phyloP scores from a whole-genome alignment of 1,284 basidiomycete genomes.

The Apiotrichum domesticum region DNA sequence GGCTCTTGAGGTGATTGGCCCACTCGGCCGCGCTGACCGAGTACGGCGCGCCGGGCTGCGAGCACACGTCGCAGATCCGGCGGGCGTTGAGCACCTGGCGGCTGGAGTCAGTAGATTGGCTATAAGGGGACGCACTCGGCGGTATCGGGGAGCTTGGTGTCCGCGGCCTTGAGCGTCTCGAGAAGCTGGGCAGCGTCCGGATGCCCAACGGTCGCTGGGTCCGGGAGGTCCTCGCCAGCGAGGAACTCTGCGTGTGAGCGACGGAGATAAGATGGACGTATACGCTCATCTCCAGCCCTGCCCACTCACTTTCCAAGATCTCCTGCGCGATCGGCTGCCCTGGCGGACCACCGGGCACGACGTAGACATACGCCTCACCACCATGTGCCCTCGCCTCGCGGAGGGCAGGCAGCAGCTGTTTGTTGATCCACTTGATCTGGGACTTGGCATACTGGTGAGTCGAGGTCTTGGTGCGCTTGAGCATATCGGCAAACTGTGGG shows the following conservation, averaged over 20 bases:
- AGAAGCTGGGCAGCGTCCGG: slow-evolving; percentile 54
- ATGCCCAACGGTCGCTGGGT: slow-evolving; percentile 57
- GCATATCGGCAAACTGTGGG: slow-evolving; percentile 53
- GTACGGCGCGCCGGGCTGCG: slow-evolving; percentile 59
- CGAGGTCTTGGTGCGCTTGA: slow-evolving; percentile 74
- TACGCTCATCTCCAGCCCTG: not conserved
- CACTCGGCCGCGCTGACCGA: slow-evolving; percentile 67
- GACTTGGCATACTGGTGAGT: slow-evolving; percentile 88
- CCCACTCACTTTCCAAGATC: slow-evolving; percentile 52
- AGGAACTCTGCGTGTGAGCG: slow-evolving; percentile 57
- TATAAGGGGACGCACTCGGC: slow-evolving; percentile 46
- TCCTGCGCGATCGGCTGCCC: slow-evolving; percentile 57
- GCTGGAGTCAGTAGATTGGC: slow-evolving; percentile 13
- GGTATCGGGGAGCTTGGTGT: slow-evolving; percentile 20
- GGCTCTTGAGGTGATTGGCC: slow-evolving; percentile 59
- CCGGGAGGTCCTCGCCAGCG: slow-evolving; percentile 51
- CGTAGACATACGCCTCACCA: slow-evolving; percentile 43
- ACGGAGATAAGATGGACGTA: not conserved
- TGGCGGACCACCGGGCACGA: slow-evolving; percentile 52
- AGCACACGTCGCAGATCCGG: slow-evolving; percentile 67
- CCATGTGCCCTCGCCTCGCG: slow-evolving; percentile 50
- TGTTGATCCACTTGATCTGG: slow-evolving; percentile 87
- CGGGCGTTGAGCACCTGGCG: slow-evolving; percentile 60
- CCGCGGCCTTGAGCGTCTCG: slow-evolving; percentile 42
- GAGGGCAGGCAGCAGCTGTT: slow-evolving; percentile 77